Evolutionary conservation across 768 basidiomycete species (phyloP).

Genomic region (Pleurotus djamor): DNA sequence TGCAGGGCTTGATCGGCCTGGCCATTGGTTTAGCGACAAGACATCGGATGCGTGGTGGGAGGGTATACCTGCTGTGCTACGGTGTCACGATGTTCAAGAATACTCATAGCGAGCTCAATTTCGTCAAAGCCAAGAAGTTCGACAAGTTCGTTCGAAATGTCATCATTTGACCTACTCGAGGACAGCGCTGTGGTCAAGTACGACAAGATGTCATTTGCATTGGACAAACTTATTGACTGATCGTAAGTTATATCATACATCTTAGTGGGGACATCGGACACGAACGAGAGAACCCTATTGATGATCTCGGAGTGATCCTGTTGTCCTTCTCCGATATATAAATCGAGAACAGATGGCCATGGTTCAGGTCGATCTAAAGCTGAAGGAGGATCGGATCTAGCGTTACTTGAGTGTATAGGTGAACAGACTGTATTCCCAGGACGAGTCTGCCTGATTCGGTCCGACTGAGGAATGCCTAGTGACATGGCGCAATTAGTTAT

Average conservation of each 20-base stretch:
- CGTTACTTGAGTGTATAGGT: too few relatives aligned
- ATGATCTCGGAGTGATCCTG: slow-evolving; percentile 8
- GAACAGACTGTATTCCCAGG: too few relatives aligned
- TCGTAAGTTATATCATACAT: neutral
- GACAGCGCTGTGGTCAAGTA: slow-evolving; percentile 39
- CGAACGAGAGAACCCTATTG: slow-evolving; percentile 21
- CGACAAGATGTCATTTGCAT: slow-evolving; percentile 22
- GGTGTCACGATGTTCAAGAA: slow-evolving; percentile 55
- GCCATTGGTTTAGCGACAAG: too few relatives aligned
- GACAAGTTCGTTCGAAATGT: slow-evolving; percentile 72
- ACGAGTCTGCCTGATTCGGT: too few relatives aligned
- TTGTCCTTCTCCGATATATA: slow-evolving; percentile 14
- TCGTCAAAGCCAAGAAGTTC: slow-evolving; percentile 86
- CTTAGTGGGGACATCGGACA: slow-evolving; percentile 4
- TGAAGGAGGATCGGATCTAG: too few relatives aligned
- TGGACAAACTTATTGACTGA: slow-evolving; percentile 19
- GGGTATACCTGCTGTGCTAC: slow-evolving; percentile 45
- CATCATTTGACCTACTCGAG: slow-evolving; percentile 55
- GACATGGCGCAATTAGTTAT: neutral
- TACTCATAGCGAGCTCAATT: slow-evolving; percentile 73
- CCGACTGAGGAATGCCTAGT: too few relatives aligned
- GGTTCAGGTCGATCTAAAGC: slow-evolving; percentile 12
- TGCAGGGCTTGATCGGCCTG: neutral
- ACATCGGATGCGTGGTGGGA: neutral
- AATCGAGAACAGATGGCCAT: slow-evolving; percentile 29